phyloP scores from a whole-genome alignment of 2,329 filamentous ascomycete genomes.

The Aurifilum marmelostoma region DNA sequence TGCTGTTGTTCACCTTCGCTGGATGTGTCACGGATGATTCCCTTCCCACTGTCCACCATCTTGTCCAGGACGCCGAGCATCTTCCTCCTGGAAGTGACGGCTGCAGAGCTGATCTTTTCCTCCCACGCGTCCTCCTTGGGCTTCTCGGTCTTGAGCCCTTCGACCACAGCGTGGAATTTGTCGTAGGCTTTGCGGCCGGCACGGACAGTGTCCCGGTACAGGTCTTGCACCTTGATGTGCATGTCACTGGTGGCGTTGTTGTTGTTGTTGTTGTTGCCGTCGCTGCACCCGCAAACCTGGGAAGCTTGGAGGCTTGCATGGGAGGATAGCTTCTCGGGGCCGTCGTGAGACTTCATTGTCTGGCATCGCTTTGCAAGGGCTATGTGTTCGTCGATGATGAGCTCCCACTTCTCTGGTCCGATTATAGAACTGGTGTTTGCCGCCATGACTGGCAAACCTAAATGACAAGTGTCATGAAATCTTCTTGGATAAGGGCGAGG shows the following conservation, averaged over 20 bases:
- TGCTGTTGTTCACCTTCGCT: not conserved
- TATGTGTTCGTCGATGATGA: slow-evolving; percentile 9
- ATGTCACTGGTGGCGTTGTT: no score
- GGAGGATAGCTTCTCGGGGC: not conserved
- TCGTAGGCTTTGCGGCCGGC: slow-evolving; percentile 12
- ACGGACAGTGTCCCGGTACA: slow-evolving; percentile 9
- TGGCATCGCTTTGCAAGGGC: slow-evolving; percentile 8
- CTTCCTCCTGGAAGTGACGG: not conserved
- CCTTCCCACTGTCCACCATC: not conserved
- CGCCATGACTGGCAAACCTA: not conserved
- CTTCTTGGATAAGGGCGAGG: not conserved
- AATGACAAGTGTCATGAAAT: no score
- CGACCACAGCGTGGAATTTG: slow-evolving; percentile 13
- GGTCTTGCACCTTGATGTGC: not conserved
- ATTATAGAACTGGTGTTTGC: not conserved
- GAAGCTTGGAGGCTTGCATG: not conserved
- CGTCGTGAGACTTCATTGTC: not conserved
- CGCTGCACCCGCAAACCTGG: not conserved
- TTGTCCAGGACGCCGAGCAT: not conserved
- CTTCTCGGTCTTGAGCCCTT: slow-evolving; percentile 7
- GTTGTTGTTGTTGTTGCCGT: not conserved
- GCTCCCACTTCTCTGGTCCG: not conserved
- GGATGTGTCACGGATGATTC: not conserved
- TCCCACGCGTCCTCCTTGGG: slow-evolving; percentile 13
- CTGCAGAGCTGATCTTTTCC: slow-evolving; percentile 7